Base-by-base conservation (phyloP, 1,139 yeast species). In the Taiozyma onychis region DNA sequence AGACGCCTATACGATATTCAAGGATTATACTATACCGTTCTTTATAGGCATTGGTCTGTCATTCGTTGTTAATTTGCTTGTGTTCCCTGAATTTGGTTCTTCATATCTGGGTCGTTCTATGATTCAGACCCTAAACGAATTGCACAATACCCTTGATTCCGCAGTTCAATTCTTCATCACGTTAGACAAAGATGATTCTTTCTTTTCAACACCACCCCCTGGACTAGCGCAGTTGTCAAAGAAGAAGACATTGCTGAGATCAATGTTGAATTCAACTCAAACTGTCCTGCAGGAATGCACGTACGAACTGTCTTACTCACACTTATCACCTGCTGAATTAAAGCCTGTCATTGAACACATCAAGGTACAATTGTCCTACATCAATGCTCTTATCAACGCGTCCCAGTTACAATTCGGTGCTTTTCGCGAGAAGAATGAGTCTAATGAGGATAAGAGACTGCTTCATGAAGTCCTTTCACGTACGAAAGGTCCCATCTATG, bases 41-140 rank as follows among this genome's bases (percentile, higher is more conserved):
- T 67, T 73, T 42, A 43, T 74, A 14, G 78, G 78, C 14, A 72
- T 75, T 46, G 76, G 72, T 0, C 60, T 75, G 48, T 66, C 77
- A 0, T 52, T 75, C 18, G 65, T 71, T 26, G 70, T 75, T 58
- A 76, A 75, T 51, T 50, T 77, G 44, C 44, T 64, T 1, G 52
- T 77, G 11, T 76, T 74, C 53, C 81, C 81, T 1, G 81, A 77
- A 52, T 75, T 75, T 62, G 81, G 81, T 9, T 71, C 78, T 18
- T 69, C 77, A 0, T 74, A 72, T 54, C 58, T 77, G 13, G 81
- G 81, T 35, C 68, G 67, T 42, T 66, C 76, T 1, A 67, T 74
- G 8, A 60, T 74, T 1, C 68, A 67, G 28, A 64, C 73, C 0
- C 49, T 76, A 21, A 70, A 72, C 50, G 73, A 71, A 48, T 54